Percentiles rank a stretch among this genome's conserved stretches.
These are phyloP conservation scores for Platismatia glauca DNA, from an alignment of 495 filamentous ascomycete species.

Conservation along the genomic window DNA sequence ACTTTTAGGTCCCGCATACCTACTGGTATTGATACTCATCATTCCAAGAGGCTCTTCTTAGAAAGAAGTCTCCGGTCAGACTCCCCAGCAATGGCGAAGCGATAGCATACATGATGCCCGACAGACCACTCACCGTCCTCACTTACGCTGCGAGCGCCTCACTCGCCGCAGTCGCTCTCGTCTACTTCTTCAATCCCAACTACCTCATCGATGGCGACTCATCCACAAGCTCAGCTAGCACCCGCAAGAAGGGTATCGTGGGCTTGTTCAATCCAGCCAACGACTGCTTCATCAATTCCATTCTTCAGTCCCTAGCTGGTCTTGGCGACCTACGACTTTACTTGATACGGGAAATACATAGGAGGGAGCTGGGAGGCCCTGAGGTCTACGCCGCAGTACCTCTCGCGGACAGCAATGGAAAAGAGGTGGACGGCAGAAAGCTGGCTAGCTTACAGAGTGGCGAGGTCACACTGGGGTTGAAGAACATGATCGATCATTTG, in stretches of 20 bases:
- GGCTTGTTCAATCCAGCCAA: conserved; percentile 87
- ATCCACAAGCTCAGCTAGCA: conserved; percentile 45
- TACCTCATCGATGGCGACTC: conserved; percentile 81
- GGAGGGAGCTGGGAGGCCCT: conserved; percentile 65
- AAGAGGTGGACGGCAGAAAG: conserved; percentile 53
- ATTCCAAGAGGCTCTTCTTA: background rate
- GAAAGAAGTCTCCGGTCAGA: conserved; percentile 1
- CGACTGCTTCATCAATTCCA: conserved; percentile 99
- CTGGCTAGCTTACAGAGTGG: conserved; percentile 67
- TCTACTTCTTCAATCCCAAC: conserved; percentile 95
- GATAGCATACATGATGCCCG: conserved; percentile 56
- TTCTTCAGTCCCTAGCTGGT: conserved; percentile 89
- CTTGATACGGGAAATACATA: conserved; percentile 78
- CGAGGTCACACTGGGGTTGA: conserved; percentile 76
- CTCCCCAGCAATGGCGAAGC: conserved; percentile 9
- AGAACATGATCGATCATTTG: conserved; percentile 83
- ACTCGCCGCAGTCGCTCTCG: conserved; percentile 86
- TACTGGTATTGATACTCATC: too few relatives aligned
- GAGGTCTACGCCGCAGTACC: conserved; percentile 56
- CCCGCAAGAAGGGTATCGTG: conserved; percentile 79
- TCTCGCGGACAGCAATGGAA: conserved; percentile 37
- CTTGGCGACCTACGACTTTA: conserved; percentile 86
- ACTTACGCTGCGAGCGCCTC: conserved; percentile 94
- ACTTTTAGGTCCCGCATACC: too few relatives aligned
- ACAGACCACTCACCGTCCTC: conserved; percentile 75